Conservation (phyloP, 192 early-diverging fungal genomes). For the Coemansia sp. region DNA sequence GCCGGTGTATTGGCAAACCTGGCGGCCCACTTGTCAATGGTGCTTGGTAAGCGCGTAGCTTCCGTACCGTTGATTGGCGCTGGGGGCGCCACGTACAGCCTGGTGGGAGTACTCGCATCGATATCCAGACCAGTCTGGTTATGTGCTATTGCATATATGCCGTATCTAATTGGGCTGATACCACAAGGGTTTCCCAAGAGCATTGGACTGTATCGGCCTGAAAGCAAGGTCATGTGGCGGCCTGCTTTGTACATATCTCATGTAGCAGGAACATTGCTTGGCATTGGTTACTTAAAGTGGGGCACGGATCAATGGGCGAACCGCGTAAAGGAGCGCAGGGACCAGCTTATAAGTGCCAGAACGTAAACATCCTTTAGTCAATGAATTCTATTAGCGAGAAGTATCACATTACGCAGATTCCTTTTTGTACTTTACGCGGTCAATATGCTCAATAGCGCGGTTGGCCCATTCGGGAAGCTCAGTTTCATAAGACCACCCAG, state of each 20-base stretch:
- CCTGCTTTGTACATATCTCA: not conserved
- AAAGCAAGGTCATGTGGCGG: not conserved
- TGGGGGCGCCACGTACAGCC: not conserved
- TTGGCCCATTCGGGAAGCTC: slow-evolving; percentile 79
- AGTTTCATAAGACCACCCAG: slow-evolving; percentile 80
- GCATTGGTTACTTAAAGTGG: not conserved
- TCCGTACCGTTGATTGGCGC: not conserved
- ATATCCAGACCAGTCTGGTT: not conserved
- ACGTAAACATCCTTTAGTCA: not conserved
- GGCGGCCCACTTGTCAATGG: not conserved
- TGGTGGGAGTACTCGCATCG: not conserved
- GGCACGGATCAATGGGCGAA: not conserved
- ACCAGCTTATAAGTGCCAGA: not conserved
- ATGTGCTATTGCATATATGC: not conserved
- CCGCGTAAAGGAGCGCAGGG: not conserved
- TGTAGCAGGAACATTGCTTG: not conserved
- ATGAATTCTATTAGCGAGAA: not conserved
- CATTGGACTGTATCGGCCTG: not conserved
- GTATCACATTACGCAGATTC: not conserved
- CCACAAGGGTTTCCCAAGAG: not conserved
- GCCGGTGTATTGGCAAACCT: not conserved
- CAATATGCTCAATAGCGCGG: slow-evolving; percentile 50
- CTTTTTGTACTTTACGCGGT: slow-evolving; percentile 31
- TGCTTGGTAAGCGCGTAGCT: not conserved
- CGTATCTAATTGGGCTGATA: not conserved